Evolutionary conservation across 176 grass and related monocot species (phyloP).

Genomic region (Aegilops longissima): DNA sequence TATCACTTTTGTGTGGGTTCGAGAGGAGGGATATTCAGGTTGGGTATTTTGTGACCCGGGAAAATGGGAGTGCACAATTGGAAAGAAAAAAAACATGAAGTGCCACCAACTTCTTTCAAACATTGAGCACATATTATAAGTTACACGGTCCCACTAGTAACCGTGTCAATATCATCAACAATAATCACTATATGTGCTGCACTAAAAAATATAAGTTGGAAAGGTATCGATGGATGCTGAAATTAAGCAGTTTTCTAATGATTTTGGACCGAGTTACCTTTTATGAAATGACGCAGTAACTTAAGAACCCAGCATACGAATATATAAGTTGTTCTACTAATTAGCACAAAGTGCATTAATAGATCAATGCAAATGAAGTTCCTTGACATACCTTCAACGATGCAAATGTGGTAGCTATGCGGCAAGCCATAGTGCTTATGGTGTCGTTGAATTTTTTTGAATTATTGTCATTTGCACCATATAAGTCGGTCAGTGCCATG

Average conservation of each 20-base stretch:
- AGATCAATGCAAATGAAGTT: slow-evolving; percentile 22
- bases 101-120: neutral
- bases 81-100: neutral
- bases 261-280: neutral
- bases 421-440: slow-evolving; percentile 77
- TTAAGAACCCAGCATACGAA: neutral
- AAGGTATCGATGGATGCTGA: neutral
- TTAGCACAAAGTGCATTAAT: neutral
- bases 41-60: too few species aligned
- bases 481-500: slow-evolving; percentile 73
- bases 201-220: neutral
- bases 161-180: neutral
- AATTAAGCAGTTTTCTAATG: neutral
- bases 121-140: slow-evolving; percentile 2
- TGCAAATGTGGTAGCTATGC: slow-evolving; percentile 83
- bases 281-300: slow-evolving; percentile 1
- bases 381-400: slow-evolving; percentile 71
- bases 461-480: slow-evolving; percentile 52
- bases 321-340: neutral
- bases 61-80: too few species aligned
- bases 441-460: slow-evolving; percentile 65
- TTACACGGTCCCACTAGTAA: neutral
- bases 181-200: neutral
- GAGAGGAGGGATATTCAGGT: too few species aligned
- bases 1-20: too few species aligned